These are phyloP conservation scores for Saturnispora saitoi DNA, from an alignment of 805 yeast genomes.

Conservation along the genomic window DNA sequence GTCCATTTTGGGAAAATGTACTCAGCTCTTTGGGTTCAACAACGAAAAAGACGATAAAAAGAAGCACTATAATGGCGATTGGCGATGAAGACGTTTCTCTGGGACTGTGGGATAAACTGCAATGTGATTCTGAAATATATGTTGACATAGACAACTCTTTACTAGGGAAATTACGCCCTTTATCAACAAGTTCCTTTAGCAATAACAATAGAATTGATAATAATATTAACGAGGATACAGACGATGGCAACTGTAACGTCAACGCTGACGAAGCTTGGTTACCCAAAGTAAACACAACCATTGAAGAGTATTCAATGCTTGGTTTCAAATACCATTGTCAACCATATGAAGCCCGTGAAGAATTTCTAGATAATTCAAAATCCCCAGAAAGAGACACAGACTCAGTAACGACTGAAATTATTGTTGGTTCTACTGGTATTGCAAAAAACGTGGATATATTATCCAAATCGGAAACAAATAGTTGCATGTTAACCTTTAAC, in stretches of 20 bases:
- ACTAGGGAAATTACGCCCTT: not conserved
- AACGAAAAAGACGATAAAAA: not conserved
- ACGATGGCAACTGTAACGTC: not conserved
- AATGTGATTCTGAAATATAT: not conserved
- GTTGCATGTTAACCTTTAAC: not conserved
- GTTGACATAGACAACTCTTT: not conserved
- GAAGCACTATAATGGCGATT: not conserved
- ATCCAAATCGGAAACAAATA: not conserved
- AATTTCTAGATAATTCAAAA: not conserved
- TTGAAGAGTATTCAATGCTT: not conserved
- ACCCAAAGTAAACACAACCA: not conserved
- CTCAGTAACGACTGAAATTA: not conserved
- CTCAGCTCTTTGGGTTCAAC: not conserved
- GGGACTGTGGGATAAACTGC: not conserved
- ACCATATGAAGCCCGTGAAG: not conserved
- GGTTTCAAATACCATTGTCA: not conserved
- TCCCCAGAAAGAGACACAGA: not conserved
- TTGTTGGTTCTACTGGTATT: not conserved
- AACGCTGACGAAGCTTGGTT: not conserved
- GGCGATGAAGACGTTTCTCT: not conserved
- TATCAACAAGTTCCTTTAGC: not conserved
- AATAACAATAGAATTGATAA: not conserved
- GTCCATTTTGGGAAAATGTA: not conserved
- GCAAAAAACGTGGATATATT: not conserved
- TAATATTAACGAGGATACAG: not conserved